These are phyloP conservation scores for Hymenoscyphus repandus DNA, from an alignment of 2,329 filamentous ascomycete genomes.

Conservation along the genomic window DNA sequence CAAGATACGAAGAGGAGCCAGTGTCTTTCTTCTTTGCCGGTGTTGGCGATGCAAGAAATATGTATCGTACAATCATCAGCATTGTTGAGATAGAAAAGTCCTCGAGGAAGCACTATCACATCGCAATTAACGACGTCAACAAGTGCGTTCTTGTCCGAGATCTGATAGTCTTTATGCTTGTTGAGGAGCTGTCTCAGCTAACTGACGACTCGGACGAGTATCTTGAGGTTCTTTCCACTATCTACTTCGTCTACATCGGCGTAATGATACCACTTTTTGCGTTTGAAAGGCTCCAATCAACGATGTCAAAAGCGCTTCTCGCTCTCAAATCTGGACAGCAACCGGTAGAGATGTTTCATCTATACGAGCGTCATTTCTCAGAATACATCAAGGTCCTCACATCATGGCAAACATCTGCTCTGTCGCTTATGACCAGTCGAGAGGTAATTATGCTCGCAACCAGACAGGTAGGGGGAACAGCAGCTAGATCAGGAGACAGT, in stretches of 20 bases:
- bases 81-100: conserved; percentile 2
- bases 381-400: conserved; percentile 8
- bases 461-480: not conserved
- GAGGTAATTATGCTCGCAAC: conserved; percentile 1
- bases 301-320: conserved; percentile 3
- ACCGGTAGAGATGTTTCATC: conserved; percentile 8
- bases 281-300: conserved; percentile 10
- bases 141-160: conserved; percentile 9
- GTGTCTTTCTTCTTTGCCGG: conserved; percentile 13
- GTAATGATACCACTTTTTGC: conserved; percentile 11
- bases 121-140: conserved; percentile 12
- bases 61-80: conserved; percentile 6
- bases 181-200: conserved; percentile 7
- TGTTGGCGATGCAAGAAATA: conserved; percentile 11
- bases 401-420: conserved; percentile 6
- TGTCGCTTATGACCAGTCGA: not conserved
- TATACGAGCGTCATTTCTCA: conserved; percentile 8
- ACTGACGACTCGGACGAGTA: conserved; percentile 4
- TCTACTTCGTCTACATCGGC: conserved; percentile 12
- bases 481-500: not conserved
- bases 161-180: conserved; percentile 12
- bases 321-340: conserved; percentile 2
- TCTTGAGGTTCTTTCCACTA: conserved; percentile 6
- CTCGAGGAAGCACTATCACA: conserved; percentile 8
- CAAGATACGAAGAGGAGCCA: not conserved